Conservation (phyloP, 805 yeast species). For the Brettanomyces custersianus region DNA sequence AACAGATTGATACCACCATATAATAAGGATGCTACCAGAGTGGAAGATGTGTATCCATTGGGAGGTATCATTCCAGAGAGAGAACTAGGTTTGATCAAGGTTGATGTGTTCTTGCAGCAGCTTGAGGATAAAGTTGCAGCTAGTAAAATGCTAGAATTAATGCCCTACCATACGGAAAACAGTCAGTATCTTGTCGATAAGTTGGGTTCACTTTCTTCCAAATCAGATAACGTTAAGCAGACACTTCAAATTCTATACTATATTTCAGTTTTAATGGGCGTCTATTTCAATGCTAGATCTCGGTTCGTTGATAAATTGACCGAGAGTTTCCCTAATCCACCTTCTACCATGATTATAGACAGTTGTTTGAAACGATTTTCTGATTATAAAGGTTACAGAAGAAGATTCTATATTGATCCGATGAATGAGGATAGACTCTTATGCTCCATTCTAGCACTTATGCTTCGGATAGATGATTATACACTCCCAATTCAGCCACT, state of each 20-base stretch:
- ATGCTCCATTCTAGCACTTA: conserved; percentile 64
- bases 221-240: conserved; percentile 30
- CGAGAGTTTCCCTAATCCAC: conserved; percentile 60
- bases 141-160: conserved; percentile 31
- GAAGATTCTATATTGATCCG: conserved; percentile 78
- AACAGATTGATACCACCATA: conserved; percentile 82
- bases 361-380: conserved; percentile 69
- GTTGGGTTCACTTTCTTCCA: background rate
- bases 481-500: conserved; percentile 69
- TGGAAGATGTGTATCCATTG: conserved; percentile 76
- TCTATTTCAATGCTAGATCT: conserved; percentile 65
- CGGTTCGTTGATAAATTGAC: conserved; percentile 49
- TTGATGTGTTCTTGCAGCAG: conserved; percentile 39
- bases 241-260: conserved; percentile 70
- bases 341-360: conserved; percentile 66
- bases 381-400: conserved; percentile 57
- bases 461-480: conserved; percentile 70
- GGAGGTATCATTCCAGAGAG: conserved; percentile 57
- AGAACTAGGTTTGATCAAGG: conserved; percentile 57
- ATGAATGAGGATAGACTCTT: conserved; percentile 78
- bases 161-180: conserved; percentile 43
- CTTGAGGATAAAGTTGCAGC: conserved; percentile 35
- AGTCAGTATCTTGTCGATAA: conserved; percentile 19
- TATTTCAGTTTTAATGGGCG: conserved; percentile 70
- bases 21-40: conserved; percentile 69